Percentiles rank a stretch among this genome's conserved stretches.
phyloP scores from a whole-genome alignment of 1,284 basidiomycete species.

The Phellopilus nigrolimitatus region DNA sequence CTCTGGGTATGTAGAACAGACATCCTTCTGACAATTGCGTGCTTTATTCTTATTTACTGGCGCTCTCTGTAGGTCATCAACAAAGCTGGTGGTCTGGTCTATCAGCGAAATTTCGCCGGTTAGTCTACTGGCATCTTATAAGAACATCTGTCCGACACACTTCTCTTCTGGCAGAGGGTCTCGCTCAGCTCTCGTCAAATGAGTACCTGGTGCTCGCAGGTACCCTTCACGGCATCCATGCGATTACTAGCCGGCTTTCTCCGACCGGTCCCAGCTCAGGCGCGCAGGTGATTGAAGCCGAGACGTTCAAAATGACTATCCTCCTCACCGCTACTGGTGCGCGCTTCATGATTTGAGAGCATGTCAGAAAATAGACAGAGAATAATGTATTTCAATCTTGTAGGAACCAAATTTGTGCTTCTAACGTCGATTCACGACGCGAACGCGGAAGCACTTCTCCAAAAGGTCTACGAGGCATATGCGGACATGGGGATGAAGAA shows the following conservation, averaged over 20 bases:
- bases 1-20: slow-evolving; percentile 57
- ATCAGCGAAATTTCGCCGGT: slow-evolving; percentile 89
- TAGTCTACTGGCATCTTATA: slow-evolving; percentile 24
- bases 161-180: slow-evolving; percentile 56
- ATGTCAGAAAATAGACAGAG: neutral
- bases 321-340: slow-evolving; percentile 90
- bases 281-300: slow-evolving; percentile 90
- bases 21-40: slow-evolving; percentile 16
- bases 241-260: slow-evolving; percentile 90
- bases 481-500: slow-evolving; percentile 98
- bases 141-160: slow-evolving; percentile 19
- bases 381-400: neutral
- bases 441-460: slow-evolving; percentile 67
- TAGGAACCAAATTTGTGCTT: slow-evolving; percentile 97
- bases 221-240: slow-evolving; percentile 96
- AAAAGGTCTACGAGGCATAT: slow-evolving; percentile 87
- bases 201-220: slow-evolving; percentile 97
- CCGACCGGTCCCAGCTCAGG: slow-evolving; percentile 83
- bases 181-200: slow-evolving; percentile 88
- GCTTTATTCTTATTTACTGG: slow-evolving; percentile 17
- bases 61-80: slow-evolving; percentile 86
- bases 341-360: too few relatives aligned
- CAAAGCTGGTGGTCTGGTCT: slow-evolving; percentile 96
- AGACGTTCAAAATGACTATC: slow-evolving; percentile 88
- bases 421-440: slow-evolving; percentile 77